Percentiles rank a stretch among this genome's conserved stretches.
Evolutionary conservation across 768 basidiomycete species (phyloP).

Genomic region (Lactarius trivialis): DNA sequence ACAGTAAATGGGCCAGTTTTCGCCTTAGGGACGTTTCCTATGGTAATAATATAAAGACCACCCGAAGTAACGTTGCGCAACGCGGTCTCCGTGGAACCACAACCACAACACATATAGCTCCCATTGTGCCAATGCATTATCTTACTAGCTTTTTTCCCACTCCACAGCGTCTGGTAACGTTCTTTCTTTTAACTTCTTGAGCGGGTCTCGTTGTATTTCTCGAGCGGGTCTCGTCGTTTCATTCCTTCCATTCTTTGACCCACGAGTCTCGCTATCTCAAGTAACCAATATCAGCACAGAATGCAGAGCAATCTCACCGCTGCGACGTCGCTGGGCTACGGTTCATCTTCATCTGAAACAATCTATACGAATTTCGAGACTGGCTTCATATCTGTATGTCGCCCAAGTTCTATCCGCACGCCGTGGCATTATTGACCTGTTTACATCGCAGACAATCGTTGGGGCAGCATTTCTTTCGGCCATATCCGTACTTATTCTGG

Average conservation of each 20-base stretch:
- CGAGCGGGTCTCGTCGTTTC: too few relatives aligned
- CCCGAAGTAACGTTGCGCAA: background rate
- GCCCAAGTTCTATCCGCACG: background rate
- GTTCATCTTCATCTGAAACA: background rate
- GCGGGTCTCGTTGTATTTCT: background rate
- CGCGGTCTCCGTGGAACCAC: background rate
- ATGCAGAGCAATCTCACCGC: background rate
- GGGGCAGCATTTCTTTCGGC: conserved; percentile 27
- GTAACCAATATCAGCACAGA: background rate
- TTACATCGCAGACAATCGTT: conserved; percentile 24
- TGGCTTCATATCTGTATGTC: conserved; percentile 15
- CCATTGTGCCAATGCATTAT: background rate
- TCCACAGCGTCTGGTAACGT: background rate
- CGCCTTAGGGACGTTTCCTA: background rate
- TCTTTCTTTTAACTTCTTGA: background rate
- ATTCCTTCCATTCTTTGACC: background rate
- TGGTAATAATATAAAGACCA: background rate
- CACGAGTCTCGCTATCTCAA: background rate
- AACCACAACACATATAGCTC: background rate
- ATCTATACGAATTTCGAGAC: background rate
- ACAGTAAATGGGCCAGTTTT: background rate
- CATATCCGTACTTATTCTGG: conserved; percentile 25
- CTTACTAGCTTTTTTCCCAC: background rate
- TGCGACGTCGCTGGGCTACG: background rate
- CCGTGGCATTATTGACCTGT: background rate